Evolutionary conservation across 306 rosid species (phyloP).

Genomic region (Cyclanthera cordifolia): DNA sequence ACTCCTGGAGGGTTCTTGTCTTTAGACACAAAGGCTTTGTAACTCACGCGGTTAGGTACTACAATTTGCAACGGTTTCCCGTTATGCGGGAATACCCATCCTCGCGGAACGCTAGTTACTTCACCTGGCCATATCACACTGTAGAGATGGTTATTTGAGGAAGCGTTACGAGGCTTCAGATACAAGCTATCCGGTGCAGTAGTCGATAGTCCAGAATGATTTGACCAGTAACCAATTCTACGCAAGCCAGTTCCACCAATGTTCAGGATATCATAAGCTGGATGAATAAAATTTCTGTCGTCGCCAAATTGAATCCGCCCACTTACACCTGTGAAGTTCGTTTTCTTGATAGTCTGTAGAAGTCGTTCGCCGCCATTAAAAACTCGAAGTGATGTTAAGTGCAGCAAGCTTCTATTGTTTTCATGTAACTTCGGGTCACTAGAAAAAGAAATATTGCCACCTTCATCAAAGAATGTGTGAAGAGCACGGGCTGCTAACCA

Average conservation of each 20-base stretch:
- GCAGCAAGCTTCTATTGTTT: conserved; percentile 41
- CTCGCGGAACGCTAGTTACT: conserved; percentile 31
- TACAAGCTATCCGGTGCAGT: conserved; percentile 44
- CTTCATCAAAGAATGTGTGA: conserved; percentile 43
- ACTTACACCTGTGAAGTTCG: conserved; percentile 57
- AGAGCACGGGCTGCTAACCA: conserved; percentile 83
- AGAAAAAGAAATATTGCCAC: conserved; percentile 60
- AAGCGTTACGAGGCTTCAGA: conserved; percentile 21
- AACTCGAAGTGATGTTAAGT: conserved; percentile 45
- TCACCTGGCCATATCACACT: conserved; percentile 81
- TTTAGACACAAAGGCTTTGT: conserved; percentile 47
- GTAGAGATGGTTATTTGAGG: conserved; percentile 32
- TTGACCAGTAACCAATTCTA: conserved; percentile 67
- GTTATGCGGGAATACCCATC: conserved; percentile 89
- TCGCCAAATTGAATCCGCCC: conserved; percentile 51
- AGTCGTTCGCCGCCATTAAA: conserved; percentile 51
- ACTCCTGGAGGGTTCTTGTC: conserved; percentile 51
- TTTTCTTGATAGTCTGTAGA: conserved; percentile 40
- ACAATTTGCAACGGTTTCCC: conserved; percentile 67
- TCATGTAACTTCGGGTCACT: conserved; percentile 46
- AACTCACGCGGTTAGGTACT: conserved; percentile 61
- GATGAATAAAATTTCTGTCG: conserved; percentile 45
- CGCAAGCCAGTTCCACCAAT: conserved; percentile 52
- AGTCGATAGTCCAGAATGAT: conserved; percentile 48
- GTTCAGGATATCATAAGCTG: conserved; percentile 65